Percentiles rank a stretch among this genome's conserved stretches.
These are phyloP conservation scores for Uncinocarpus reesii DNA, from an alignment of 2,329 filamentous ascomycete genomes.

Conservation along the genomic window DNA sequence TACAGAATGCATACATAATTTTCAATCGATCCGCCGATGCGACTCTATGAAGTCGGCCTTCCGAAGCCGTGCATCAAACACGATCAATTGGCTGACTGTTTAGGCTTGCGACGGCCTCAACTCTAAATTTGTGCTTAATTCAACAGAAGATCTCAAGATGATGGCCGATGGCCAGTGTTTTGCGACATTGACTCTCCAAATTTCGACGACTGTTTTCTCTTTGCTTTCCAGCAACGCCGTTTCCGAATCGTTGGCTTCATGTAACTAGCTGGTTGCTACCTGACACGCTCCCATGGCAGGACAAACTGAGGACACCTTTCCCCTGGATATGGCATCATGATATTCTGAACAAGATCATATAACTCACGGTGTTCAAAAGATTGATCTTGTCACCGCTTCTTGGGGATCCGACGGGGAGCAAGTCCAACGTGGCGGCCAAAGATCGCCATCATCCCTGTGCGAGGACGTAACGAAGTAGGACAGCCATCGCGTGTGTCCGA, in stretches of 20 bases:
- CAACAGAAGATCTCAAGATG: no score
- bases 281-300: no score
- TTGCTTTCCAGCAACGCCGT: no score
- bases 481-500: background rate
- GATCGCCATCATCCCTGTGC: constrained; percentile 2
- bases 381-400: background rate
- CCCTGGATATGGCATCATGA: no score
- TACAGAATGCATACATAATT: no score
- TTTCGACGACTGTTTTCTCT: no score
- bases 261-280: no score
- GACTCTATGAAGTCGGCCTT: background rate
- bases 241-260: no score
- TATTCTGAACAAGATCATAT: no score
- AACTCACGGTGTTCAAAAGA: background rate
- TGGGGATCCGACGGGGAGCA: background rate
- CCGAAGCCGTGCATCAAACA: background rate
- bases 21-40: background rate
- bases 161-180: no score
- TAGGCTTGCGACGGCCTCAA: background rate
- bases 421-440: background rate
- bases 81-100: background rate
- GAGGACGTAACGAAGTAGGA: background rate
- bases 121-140: background rate
- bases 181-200: no score
- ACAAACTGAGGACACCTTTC: no score